Base-by-base conservation (phyloP, 1,284 basidiomycete species). In the Ceratobasidium sp. region DNA sequence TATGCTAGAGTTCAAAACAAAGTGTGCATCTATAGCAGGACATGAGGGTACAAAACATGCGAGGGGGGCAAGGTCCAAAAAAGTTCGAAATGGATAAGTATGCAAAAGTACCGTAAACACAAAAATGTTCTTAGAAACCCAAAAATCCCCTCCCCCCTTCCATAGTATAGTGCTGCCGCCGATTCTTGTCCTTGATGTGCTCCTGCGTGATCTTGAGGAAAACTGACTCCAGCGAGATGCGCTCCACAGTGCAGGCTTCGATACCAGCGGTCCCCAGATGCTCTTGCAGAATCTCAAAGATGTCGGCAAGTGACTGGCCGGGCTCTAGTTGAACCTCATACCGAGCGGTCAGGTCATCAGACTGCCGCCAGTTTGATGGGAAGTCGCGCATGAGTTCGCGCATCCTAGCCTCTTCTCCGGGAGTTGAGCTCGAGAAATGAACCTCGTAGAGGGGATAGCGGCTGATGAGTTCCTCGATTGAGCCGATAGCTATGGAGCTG, bases 401-500 rank as follows among this genome's bases (percentile, higher is more conserved):
- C 1, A 88, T 86, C 54, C 81, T 82, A 2, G 78, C 76, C 12
- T 88, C 80, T 53, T 90, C 88, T 72, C 87, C 86, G 3, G 87
- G 84, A 0, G 85, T 86, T 0, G 85, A 86, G 76, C 87, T 88
- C 0, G 86, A 85, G 78, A 93, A 87, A 77, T 94, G 92, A 11
- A 93, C 86, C 79, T 93, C 90, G 79, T 94, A 93, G 1, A 85
- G 86, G 0, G 87, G 88, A 75, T 89, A 88, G 6, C 89, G 86
- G 21, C 84, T 81, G 0, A 86, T 86, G 11, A 93, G 84, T 4
- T 84, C 82, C 12, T 86, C 83, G 0, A 87, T 88, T 0, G 91
- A 89, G 1, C 90, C 91, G 56, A 92, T 82, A 64, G 90, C 87
- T 84, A 70, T 44, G 67, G 72, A 46, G 61, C 53, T 48, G 66